Percentiles rank a stretch among this genome's conserved stretches.
These are phyloP conservation scores for Akanthomyces lecanii DNA, from an alignment of 2,329 filamentous ascomycete genomes.

Conservation along the genomic window DNA sequence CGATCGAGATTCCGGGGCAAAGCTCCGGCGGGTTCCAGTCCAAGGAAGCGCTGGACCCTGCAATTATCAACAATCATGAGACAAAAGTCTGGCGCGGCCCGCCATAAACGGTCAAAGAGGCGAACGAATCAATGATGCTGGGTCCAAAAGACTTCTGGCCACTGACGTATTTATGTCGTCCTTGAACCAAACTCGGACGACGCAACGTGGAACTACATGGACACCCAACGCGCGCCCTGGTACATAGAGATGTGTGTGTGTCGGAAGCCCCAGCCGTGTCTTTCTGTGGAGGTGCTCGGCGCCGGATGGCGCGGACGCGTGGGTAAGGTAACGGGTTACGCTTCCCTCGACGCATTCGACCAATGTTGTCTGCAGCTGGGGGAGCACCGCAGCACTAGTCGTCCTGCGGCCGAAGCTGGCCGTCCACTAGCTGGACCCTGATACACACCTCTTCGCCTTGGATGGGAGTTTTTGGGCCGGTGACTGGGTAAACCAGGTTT, in stretches of 20 bases:
- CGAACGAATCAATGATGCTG: constrained; percentile 8
- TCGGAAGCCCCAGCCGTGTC: constrained; percentile 11
- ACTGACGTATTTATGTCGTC: constrained; percentile 12
- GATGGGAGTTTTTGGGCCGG: not conserved
- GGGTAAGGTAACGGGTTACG: not conserved
- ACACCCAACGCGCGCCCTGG: not conserved
- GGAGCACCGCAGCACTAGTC: not conserved
- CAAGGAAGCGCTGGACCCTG: not conserved
- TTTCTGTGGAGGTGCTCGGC: not conserved
- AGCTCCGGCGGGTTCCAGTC: not conserved
- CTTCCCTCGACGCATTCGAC: not conserved
- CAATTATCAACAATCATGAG: not conserved
- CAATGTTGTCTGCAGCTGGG: not conserved
- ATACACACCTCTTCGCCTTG: not conserved
- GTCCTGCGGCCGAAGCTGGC: not conserved
- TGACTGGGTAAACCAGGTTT: not conserved
- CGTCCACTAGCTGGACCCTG: constrained; percentile 10
- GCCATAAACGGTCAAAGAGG: not conserved
- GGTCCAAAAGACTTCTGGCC: not conserved
- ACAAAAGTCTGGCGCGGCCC: not conserved
- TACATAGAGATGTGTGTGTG: not conserved
- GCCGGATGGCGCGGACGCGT: not conserved
- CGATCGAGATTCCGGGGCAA: not conserved
- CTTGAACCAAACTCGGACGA: not conserved
- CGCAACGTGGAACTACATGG: not conserved